Percentiles rank a stretch among this genome's conserved stretches.
Conservation (phyloP, 768 basidiomycete species). For the Rhodotorula babjevae region DNA sequence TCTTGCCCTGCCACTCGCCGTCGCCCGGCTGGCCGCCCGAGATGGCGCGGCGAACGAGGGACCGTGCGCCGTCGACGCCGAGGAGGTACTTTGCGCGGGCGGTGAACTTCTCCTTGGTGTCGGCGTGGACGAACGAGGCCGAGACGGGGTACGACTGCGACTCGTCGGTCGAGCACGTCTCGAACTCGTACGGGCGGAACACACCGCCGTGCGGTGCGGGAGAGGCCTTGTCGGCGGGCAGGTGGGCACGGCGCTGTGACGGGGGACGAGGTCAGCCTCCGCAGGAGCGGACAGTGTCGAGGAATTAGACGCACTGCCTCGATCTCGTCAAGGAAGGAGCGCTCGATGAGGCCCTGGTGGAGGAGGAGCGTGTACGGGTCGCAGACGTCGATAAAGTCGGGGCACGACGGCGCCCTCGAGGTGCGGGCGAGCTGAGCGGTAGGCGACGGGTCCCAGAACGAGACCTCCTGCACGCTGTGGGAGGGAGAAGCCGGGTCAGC, state of each 20-base stretch:
- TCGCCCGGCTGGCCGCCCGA: conserved; percentile 38
- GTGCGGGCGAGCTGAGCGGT: conserved; percentile 41
- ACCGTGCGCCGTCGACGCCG: conserved; percentile 63
- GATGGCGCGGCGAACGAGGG: conserved; percentile 59
- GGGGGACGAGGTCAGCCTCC: neutral
- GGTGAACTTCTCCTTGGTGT: conserved; percentile 32
- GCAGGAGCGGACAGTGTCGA: too few relatives aligned
- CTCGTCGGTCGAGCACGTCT: conserved; percentile 38
- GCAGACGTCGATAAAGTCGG: conserved; percentile 43
- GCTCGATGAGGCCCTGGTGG: conserved; percentile 44
- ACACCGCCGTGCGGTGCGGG: conserved; percentile 40
- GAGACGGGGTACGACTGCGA: conserved; percentile 36
- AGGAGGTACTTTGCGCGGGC: conserved; percentile 42
- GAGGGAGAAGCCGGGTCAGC: neutral
- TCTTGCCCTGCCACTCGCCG: conserved; percentile 48
- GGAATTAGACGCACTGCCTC: conserved; percentile 23
- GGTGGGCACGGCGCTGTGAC: conserved; percentile 37
- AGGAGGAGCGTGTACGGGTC: conserved; percentile 42
- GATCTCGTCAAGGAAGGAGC: conserved; percentile 41
- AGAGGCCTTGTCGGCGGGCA: conserved; percentile 31
- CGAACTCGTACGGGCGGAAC: conserved; percentile 40
- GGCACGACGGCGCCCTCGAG: conserved; percentile 43
- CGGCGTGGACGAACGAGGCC: conserved; percentile 30
- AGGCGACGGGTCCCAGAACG: conserved; percentile 40
- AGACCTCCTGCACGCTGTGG: conserved; percentile 40